Base-by-base conservation (phyloP, 2,329 filamentous ascomycete genomes). In the Fusarium sp. region DNA sequence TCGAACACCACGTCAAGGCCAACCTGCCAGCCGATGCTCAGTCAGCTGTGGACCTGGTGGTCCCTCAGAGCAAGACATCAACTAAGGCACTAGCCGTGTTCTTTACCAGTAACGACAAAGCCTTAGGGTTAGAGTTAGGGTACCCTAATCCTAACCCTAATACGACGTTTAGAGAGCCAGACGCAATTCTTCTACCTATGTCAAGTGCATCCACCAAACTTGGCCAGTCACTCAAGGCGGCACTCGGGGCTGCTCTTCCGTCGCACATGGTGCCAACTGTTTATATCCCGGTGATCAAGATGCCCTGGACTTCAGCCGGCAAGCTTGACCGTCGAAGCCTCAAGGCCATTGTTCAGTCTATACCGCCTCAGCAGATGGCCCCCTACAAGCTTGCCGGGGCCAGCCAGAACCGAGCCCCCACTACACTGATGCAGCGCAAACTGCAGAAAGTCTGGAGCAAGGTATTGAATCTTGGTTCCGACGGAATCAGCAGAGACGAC, bases 1-100 rank as follows among this genome's bases (percentile, higher is more conserved):
- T 86, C 11, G 84, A 86, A 62, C 79, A 82, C 58, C 79, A 84
- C 60, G 81, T 85, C 68, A 74, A 78, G 5, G 73, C 73, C 13
- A 80, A 81, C 28, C 73, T 88, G 15, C 81, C 84, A 1, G 63
- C 76, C 0, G 76, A 78, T 6, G 78, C 81, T 10, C 81, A 80
- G 41, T 82, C 85, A 1, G 82, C 80, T 0, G 83, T 84, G 3
- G 86, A 88, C 57, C 78, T 86, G 52, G 84, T 86, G 44, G 79
- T 79, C 34, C 83, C 84, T 3, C 73, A 75, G 44, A 72, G 51
- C 51, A 67, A 67, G 43, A 55, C 56, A 3, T 68, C 57, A 1
- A 68, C 68, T 16, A 74, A 71, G 28, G 60, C 65, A 6, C 27
- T 75, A 0, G 73, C 67, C 2, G 63, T 70, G 1, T 75, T 75